Conservation (phyloP, 2,329 filamentous ascomycete genomes). For the Leptodontidium sp. region DNA sequence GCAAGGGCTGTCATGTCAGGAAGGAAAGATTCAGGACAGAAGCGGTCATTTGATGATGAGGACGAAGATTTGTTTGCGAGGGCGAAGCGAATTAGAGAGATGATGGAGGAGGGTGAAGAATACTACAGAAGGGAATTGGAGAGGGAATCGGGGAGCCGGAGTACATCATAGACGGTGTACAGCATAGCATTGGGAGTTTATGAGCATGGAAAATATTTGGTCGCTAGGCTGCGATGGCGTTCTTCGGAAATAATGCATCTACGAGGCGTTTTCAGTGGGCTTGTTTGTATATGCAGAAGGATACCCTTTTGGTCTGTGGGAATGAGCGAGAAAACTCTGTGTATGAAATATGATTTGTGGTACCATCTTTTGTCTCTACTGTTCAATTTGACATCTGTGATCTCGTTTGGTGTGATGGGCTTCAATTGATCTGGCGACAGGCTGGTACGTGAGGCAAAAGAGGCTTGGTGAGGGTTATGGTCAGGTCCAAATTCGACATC, state of each 20-base stretch:
- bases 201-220: conserved; percentile 16
- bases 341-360: not conserved
- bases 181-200: conserved; percentile 28
- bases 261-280: conserved; percentile 29
- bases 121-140: conserved; percentile 44
- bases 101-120: conserved; percentile 47
- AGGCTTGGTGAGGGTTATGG: too few relatives aligned
- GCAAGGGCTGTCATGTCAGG: conserved; percentile 39
- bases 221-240: conserved; percentile 19
- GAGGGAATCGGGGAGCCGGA: conserved; percentile 37
- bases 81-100: conserved; percentile 46
- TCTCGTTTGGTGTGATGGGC: not conserved
- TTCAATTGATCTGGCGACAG: too few relatives aligned
- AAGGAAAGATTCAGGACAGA: conserved; percentile 29
- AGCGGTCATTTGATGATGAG: conserved; percentile 35
- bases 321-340: conserved; percentile 14
- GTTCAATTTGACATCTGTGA: not conserved
- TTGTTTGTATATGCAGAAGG: conserved; percentile 31
- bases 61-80: conserved; percentile 46
- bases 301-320: conserved; percentile 34
- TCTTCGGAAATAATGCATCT: conserved; percentile 29
- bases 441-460: too few relatives aligned
- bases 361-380: not conserved
- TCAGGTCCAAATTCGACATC: too few relatives aligned
- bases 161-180: conserved; percentile 12